Evolutionary conservation across 306 rosid genomes (phyloP), one percentile per base, ranked within the genome.

Genomic region (Vicia villosa): DNA sequence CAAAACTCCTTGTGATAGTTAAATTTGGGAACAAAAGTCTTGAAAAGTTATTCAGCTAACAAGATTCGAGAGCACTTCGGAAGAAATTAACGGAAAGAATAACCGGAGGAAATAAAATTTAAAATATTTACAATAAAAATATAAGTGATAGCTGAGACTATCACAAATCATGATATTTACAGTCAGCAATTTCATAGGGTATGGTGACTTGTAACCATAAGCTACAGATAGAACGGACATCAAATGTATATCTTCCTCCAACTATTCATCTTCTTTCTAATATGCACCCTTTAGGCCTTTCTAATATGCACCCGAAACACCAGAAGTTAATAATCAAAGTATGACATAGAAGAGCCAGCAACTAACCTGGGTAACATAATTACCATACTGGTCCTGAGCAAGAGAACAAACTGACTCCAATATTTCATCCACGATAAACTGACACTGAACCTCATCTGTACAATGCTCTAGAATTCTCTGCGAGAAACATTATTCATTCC

Each of bases 401-500:
- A 85, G 89, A 76, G 81, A 19, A 64, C 72, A 82, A 68, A 74
- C 89, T 42, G 89, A 82, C 66, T 82, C 86, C 83, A 85, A 74
- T 62, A 85, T 85, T 71, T 85, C 89, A 79, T 85, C 86, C 56
- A 82, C 89, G 22, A 85, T 85, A 68, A 85, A 85, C 83, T 85
- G 89, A 66, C 89, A 85, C 36, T 77, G 81, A 37, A 67, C 70
- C 67, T 79, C 86, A 2, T 79, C 77, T 26, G 86, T 69, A 30
- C 89, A 85, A 77, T 85, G 84, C 83, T 85, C 89, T 17, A 85
- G 79, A 70, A 85, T 84, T 79, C 89, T 82, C 89, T 85, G 54
- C 82, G 77, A 63, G 71, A 74, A 76, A 46, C 61, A 82, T 49
- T 42, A 70, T 34, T 34, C 10, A 7, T 0, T 16, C 41, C 19